Evolutionary conservation across 805 yeast genomes (phyloP).

Genomic region (Schwanniomyces occidentalis): DNA sequence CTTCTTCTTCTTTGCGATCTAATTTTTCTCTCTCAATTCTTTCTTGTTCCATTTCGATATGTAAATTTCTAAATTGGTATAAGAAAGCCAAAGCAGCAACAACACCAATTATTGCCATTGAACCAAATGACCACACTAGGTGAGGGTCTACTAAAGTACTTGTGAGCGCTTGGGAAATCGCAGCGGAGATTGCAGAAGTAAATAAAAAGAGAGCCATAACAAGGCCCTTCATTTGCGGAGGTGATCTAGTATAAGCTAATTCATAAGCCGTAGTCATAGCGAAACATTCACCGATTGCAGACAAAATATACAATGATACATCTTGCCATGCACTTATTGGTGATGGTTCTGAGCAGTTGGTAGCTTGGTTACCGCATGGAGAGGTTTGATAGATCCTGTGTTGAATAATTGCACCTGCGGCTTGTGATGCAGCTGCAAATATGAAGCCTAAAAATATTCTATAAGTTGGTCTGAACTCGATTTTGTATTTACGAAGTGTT

Average conservation of each 20-base stretch:
- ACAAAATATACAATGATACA: constrained; percentile 32
- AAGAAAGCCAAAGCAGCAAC: constrained; percentile 31
- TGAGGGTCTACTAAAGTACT: constrained; percentile 43
- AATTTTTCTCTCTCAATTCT: constrained; percentile 29
- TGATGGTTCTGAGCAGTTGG: constrained; percentile 31
- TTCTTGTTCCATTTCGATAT: constrained; percentile 40
- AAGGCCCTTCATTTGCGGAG: constrained; percentile 50
- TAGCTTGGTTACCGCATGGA: constrained; percentile 52
- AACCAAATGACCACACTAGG: constrained; percentile 42
- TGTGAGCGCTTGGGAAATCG: constrained; percentile 43
- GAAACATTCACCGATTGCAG: constrained; percentile 55
- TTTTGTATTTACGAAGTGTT: constrained; percentile 38
- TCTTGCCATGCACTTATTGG: constrained; percentile 33
- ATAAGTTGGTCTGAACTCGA: constrained; percentile 43
- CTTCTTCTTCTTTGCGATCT: no score
- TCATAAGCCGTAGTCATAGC: constrained; percentile 53
- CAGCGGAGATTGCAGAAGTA: constrained; percentile 49
- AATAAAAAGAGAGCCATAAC: constrained; percentile 48
- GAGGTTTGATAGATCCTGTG: constrained; percentile 47
- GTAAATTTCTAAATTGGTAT: constrained; percentile 38
- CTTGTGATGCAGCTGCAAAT: constrained; percentile 47
- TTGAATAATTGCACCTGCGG: constrained; percentile 53
- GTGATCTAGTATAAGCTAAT: constrained; percentile 53
- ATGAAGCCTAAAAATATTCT: constrained; percentile 50
- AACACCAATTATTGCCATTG: constrained; percentile 36